phyloP scores from a whole-genome alignment of 306 rosid genomes.

The Casuarina glauca region DNA sequence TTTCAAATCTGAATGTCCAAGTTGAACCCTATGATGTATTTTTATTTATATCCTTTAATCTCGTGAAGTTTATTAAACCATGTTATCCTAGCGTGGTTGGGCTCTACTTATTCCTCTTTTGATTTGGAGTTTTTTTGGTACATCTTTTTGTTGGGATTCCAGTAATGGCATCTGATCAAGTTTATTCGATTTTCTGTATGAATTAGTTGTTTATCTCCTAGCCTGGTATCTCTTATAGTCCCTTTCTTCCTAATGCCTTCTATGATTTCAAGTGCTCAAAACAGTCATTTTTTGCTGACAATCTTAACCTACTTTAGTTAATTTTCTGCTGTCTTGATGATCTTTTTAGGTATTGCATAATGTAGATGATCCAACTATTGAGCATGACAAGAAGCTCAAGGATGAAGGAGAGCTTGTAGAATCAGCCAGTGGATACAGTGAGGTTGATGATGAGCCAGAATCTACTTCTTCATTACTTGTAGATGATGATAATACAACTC shows the following conservation, averaged over 20 bases:
- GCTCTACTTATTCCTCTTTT: conserved; percentile 4
- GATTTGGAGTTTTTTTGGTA: background rate
- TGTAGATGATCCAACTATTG: conserved; percentile 46
- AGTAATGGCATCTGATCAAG: background rate
- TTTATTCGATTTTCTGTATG: background rate
- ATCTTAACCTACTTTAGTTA: conserved; percentile 10
- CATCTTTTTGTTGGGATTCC: background rate
- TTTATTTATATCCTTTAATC: background rate
- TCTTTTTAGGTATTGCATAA: conserved; percentile 44
- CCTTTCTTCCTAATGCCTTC: background rate
- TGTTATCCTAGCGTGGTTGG: background rate
- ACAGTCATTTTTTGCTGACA: conserved; percentile 2
- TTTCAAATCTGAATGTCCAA: background rate
- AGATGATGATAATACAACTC: conserved; percentile 37
- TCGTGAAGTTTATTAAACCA: background rate
- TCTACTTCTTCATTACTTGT: conserved; percentile 36
- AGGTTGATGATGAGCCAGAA: conserved; percentile 37
- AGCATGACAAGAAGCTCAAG: conserved; percentile 38
- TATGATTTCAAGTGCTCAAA: background rate
- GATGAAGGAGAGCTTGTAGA: conserved; percentile 22
- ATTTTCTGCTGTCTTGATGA: conserved; percentile 22
- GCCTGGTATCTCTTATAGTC: background rate
- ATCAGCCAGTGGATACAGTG: conserved; percentile 32
- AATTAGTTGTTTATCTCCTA: background rate
- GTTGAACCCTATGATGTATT: background rate